Evolutionary conservation across 106 monocot species (phyloP), one percentile per base, ranked within the genome.

Genomic region (Amphibolis antarctica): DNA sequence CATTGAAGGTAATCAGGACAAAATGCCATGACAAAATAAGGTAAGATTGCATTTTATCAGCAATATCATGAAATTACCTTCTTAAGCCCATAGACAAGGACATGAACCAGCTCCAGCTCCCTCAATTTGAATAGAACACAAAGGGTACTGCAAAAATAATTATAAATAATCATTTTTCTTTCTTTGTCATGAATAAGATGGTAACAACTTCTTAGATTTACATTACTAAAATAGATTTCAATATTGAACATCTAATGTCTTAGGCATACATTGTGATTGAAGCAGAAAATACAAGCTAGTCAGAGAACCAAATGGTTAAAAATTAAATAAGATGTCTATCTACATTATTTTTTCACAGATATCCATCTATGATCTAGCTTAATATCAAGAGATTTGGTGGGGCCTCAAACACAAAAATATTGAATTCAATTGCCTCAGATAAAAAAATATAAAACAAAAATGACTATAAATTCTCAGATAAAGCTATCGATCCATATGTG

Each of bases 131-230:
- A 53, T 71, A 75, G 51, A 84, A 36, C 53, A 80, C 70, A 71
- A 80, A 71, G 42, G 84, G 79, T 18, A 74, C 84, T 84, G 80
- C 74, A 77, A 50, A 62, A 19, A 73, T 18, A 20, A 9, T 42
- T 14, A 28, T 9, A 43, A 61, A 0, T 21, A 20, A 21, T 61
- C 23, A 29, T 28, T 30, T 1, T 21, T 13, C 22, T 25, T 21
- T n/a, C 31, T 21, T 20, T 19, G 21, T 9, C 23, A 58, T 23
- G 3, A 26, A 58, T 53, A 20, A 22, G 9, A 53, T 11, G 53
- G 22, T 53, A 53, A 28, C 36, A 36, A 36, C 36, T 36, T 36
- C 7, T 7, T 36, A 36, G 36, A 36, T 55, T 55, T 3, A 55
- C 5, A 18, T 21, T 21, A 18, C 12, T 4, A 55, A 18, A 14